Base-by-base conservation (phyloP, 75 land plant genomes). In the Cryptomeria japonica region DNA sequence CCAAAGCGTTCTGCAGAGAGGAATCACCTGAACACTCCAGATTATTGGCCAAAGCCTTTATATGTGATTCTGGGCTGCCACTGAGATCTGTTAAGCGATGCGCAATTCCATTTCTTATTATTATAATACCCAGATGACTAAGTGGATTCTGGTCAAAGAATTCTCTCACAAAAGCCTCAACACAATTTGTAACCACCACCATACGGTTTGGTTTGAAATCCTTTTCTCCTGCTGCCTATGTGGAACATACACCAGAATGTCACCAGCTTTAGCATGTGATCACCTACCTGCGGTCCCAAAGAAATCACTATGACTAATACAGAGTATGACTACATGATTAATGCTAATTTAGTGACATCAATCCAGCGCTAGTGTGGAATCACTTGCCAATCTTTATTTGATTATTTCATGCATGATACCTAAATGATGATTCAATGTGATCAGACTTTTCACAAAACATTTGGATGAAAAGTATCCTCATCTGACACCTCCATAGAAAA, bases 91-190 rank as follows among this genome's bases (percentile, higher is more conserved):
- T 97, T 86, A 98, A 88, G 28, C 95, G 88, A 31, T 95, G 94
- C 70, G 99, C 95, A 87, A 98, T 86, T 51, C 99, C 99, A 92
- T 98, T 97, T 88, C 94, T 95, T 53, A 98, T 92, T 8, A 92
- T 91, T 19, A 97, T 92, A 1, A 98, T 76, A 37, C 99, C 96
- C 79, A 98, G 88, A 80, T 98, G 99, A 87, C 99, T 97, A 39
- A 98, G 93, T 32, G 99, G 99, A 87, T 98, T 98, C 91, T 98
- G 99, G 87, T 98, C 99, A 92, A 98, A 98, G 86, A 95, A 98
- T 87, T 98, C 99, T 87, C 97, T 93, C 53, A 98, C 93, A 82
- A 98, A 98, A 39, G 95, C 95, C 83, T 98, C 97, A 6, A 95
- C 95, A 87, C 92, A 87, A 91, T 97, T 96, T 46, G 94, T 96